Evolutionary conservation across 1,284 basidiomycete genomes (phyloP), one percentile per base, ranked within the genome.

Genomic region (Gymnopus androsaceus): DNA sequence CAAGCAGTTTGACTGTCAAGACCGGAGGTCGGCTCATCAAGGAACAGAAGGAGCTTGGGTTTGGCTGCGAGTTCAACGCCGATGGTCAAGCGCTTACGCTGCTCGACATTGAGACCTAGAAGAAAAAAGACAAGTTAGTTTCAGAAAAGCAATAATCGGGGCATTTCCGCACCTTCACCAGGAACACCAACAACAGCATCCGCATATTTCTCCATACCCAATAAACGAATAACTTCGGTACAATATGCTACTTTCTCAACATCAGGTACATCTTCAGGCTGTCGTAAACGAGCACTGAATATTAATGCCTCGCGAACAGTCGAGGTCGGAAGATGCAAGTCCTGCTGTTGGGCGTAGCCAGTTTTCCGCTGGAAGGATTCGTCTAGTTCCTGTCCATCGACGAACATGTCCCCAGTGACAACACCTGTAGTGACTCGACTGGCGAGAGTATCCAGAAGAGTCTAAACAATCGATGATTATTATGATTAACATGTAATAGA

Each of bases 1-100:
- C 82, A 89, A 0, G 88, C 87, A 27, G 80, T 83, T 65, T 89
- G 87, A 14, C 84, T 84, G 67, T 89, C 87, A 27, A 89, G 75
- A 60, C 87, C 86, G 9, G 82, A 84, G 0, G 81, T 84, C 3
- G 77, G 78, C 63, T 87, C 84, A 65, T 87, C 84, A 46, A 86
- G 73, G 78, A 88, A 88, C 34, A 88, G 75, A 11, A 89, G 72
- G 3, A 85, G 74, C 62, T 74, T 71, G 11, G 84, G 80, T 75
- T 75, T 64, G 34, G 66, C 65, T 12, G 63, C 67, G 7, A 66
- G 64, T 51, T 68, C 67, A 31, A 65, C 64, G 12, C 59, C 66
- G 14, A 65, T 66, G 0, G 84, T 88, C 23, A 82, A 75, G 2
- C 85, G 80, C 73, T 90, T 89, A 59, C 84, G 75, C 62, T 86